Evolutionary conservation across 2,329 filamentous ascomycete species (phyloP), one percentile per base, ranked within the genome.

Genomic region (Botrytis aclada): DNA sequence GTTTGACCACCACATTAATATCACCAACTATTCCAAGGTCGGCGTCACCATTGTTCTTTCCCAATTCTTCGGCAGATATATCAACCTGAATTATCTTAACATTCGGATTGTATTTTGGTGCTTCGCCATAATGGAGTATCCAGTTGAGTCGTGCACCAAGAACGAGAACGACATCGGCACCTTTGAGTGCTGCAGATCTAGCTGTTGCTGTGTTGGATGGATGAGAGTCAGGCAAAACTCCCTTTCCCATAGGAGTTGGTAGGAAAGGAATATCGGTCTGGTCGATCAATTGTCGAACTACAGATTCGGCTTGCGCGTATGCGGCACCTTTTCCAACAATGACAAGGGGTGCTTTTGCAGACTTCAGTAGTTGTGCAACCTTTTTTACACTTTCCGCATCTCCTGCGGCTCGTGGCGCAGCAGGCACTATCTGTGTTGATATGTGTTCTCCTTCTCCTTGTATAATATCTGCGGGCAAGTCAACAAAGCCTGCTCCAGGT

Each of bases 221-320:
- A 77, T 87, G 85, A 0, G 85, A 87, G 75, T 88, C 87, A 16
- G 87, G 82, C 1, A 88, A 76, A 9, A 89, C 83, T 34, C 87
- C 87, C 77, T 89, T 89, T 7, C 87, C 87, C 86, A 88, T 89
- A 1, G 87, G 87, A 1, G 86, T 88, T 0, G 87, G 86, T 10
- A 89, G 81, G 77, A 89, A 89, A 0, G 86, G 87, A 18, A 89
- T 81, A 39, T 83, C 81, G 16, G 85, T 85, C 75, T 80, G 77
- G 63, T 86, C 79, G 37, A 88, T 81, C 41, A 88, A 79, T 20
- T 80, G 75, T 39, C 83, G 81, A 70, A 88, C 85, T 2, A 79
- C 77, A 1, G 73, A 51, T 75, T 88, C 86, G 5, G 86, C 85
- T 66, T 83, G 83, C 41, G 85, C 84, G 79, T 88, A 88, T 29